A percentile compares a stretch with the other conserved stretches of the same genome.
phyloP scores from a whole-genome alignment of 148 eudicot species.

The Chenopodium berlandieri region DNA sequence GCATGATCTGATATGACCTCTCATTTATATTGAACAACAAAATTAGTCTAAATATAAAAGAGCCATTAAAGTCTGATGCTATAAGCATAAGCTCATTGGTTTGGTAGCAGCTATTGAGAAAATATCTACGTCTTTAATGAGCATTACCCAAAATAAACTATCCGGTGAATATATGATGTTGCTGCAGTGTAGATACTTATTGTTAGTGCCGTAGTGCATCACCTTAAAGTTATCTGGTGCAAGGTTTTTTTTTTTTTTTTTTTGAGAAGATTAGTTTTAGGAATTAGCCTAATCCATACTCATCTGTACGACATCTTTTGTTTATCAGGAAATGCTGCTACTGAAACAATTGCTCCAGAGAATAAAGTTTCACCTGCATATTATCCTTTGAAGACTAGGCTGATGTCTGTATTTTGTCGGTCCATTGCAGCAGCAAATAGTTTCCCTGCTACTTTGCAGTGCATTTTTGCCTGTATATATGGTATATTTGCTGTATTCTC shows the following conservation, averaged over 20 bases:
- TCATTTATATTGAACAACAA: not conserved
- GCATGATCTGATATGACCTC: not conserved
- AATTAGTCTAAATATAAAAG: not conserved
- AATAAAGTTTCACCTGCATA: constrained; percentile 69
- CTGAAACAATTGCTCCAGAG: constrained; percentile 69
- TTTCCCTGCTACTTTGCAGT: constrained; percentile 91
- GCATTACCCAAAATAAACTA: not conserved
- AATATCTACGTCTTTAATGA: not conserved
- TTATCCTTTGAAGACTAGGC: constrained; percentile 62
- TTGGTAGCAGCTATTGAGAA: not conserved
- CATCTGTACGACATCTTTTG: constrained; percentile 13
- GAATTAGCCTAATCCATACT: not conserved
- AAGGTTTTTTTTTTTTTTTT: not conserved
- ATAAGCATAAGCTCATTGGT: not conserved
- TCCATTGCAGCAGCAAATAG: constrained; percentile 92
- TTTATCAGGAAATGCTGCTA: constrained; percentile 58
- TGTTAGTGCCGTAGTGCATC: not conserved
- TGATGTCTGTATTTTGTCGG: constrained; percentile 79
- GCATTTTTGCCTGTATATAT: constrained; percentile 92
- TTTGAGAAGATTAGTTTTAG: constrained; percentile 4
- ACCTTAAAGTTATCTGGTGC: not conserved
- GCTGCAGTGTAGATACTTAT: not conserved
- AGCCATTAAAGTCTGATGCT: not conserved
- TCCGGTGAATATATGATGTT: not conserved
- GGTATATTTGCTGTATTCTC: constrained; percentile 38